Evolutionary conservation across 192 early-diverging fungal species (phyloP), one percentile per base, ranked within the genome.

Genomic region (Lobulomyces angularis): DNA sequence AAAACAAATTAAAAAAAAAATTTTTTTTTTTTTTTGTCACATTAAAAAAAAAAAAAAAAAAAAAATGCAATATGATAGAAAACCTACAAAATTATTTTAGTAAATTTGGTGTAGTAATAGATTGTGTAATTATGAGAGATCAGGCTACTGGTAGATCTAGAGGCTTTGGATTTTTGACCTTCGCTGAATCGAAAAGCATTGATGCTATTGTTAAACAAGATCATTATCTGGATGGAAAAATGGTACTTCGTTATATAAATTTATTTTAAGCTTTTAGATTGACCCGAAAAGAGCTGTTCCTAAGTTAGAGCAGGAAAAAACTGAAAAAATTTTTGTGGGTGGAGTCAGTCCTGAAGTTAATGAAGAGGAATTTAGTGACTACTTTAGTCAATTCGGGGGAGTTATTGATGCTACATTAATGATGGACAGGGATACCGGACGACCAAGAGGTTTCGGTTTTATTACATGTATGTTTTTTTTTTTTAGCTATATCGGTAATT

Each of bases 361-460:
- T n/a, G 84, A 90, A 53, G 79, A 81, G 31, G 71, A 79, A 60
- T 81, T 94, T 50, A 69, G 71, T 23, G 71, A 83, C 31, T 92
- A 86, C 56, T 94, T 94, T 61, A 60, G 61, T 29, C 72, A 79
- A 44, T 94, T 87, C 55, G 90, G 90, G 1, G 69, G 59, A 35
- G 81, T 94, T 29, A 56, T 81, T 19, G 88, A 94, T 51, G 82
- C 80, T 35, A 80, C 79, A 4, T 55, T 94, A 27, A 87, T 91
- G 85, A 71, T 71, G 16, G 87, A 91, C 56, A 69, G 75, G n/a
- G 68, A 71, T 41, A 83, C 86, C 1, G 83, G 84, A n/a, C 73
- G 83, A 35, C 80, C 86, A 14, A 83, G 90, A 29, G 89, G 90
- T 5, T 94, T 92, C 65, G 90, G 90, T 8, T 94, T 94, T 66